Percentiles rank a stretch among this genome's conserved stretches.
Conservation (phyloP, 768 basidiomycete genomes). For the Lactarius akahatsu region DNA sequence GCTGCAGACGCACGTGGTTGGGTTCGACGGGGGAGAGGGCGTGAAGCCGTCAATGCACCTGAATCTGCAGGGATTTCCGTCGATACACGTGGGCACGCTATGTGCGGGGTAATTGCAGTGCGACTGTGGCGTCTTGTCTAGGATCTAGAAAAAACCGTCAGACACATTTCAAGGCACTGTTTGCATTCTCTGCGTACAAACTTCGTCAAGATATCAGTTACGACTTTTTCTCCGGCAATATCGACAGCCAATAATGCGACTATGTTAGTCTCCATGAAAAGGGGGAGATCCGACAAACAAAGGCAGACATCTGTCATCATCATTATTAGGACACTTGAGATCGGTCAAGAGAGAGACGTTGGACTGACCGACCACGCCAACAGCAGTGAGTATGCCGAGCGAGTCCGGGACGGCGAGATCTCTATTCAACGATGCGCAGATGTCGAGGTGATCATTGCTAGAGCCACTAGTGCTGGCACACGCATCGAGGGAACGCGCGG, state of each 20-base stretch:
- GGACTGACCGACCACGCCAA: slow-evolving; percentile 36
- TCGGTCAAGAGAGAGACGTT: slow-evolving; percentile 2
- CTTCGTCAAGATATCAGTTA: slow-evolving; percentile 36
- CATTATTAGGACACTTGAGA: not conserved
- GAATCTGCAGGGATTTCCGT: slow-evolving; percentile 45
- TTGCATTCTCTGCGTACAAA: slow-evolving; percentile 36
- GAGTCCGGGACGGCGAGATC: slow-evolving; percentile 35
- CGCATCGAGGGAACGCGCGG: slow-evolving; percentile 10
- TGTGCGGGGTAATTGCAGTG: slow-evolving; percentile 45
- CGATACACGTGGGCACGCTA: slow-evolving; percentile 39
- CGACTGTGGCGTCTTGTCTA: slow-evolving; percentile 26
- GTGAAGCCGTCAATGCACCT: slow-evolving; percentile 47
- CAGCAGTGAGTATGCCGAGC: slow-evolving; percentile 31
- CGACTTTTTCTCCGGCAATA: slow-evolving; percentile 36
- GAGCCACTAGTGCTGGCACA: too few relatives aligned
- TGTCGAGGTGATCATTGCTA: slow-evolving; percentile 40
- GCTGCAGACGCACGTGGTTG: slow-evolving; percentile 46
- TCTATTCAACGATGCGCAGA: slow-evolving; percentile 42
- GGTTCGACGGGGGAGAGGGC: slow-evolving; percentile 34
- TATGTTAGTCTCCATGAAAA: slow-evolving; percentile 38
- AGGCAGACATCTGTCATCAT: slow-evolving; percentile 42
- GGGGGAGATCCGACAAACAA: slow-evolving; percentile 42
- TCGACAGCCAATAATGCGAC: slow-evolving; percentile 36
- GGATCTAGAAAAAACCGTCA: slow-evolving; percentile 31
- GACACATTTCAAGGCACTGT: not conserved